Evolutionary conservation across 73 alveolate genomes (phyloP).

Genomic region (Diophrys sp.): DNA sequence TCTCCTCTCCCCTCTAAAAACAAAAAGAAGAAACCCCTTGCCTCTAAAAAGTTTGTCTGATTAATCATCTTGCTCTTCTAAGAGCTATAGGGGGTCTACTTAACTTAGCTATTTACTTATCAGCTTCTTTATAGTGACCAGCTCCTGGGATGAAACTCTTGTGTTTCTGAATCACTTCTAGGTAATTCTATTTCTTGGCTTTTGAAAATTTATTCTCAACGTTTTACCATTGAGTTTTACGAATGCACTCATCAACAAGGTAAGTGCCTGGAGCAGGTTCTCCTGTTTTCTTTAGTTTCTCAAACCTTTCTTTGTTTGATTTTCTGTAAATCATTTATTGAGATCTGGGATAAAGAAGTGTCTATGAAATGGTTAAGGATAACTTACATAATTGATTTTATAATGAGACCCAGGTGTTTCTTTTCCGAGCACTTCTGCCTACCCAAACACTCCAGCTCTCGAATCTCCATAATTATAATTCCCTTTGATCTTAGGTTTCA

Average conservation of each 20-base stretch:
- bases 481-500: not conserved
- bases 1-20: too few relatives aligned
- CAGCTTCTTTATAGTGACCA: constrained; percentile 2
- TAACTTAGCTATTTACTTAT: not conserved
- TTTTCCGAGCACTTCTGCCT: not conserved
- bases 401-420: not conserved
- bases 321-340: not conserved
- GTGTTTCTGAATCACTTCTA: not conserved
- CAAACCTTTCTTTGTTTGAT: constrained; percentile 5
- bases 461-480: not conserved
- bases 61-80: not conserved
- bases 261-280: not conserved
- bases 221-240: not conserved
- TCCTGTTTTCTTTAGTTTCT: not conserved
- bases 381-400: not conserved
- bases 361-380: not conserved
- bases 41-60: too few relatives aligned
- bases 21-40: too few relatives aligned
- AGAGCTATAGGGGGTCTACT: not conserved
- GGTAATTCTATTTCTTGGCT: not conserved
- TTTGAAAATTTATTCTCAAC: not conserved
- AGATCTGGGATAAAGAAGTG: not conserved
- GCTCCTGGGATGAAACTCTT: constrained; percentile 3
- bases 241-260: not conserved
- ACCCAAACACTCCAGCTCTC: not conserved